Evolutionary conservation across 768 basidiomycete genomes (phyloP), one percentile per base, ranked within the genome.

Genomic region (Clavaria fumosa): DNA sequence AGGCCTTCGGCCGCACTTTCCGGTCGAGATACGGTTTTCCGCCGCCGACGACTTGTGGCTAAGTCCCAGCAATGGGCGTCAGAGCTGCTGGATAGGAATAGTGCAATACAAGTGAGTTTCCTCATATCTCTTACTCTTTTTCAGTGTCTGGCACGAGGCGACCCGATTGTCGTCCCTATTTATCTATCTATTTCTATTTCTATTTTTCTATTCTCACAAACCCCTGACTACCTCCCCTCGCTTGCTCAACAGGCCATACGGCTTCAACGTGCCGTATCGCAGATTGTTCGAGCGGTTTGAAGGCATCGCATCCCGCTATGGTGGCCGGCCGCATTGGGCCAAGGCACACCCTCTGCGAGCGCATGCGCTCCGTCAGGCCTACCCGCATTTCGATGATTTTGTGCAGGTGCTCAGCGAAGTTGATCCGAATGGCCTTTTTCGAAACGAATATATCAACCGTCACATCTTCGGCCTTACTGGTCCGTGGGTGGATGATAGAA

Each of bases 321-420:
- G 69, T 30, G 93, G 89, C 4, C 68, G 84, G 33, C 90, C 93
- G 6, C 93, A 97, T 61, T 97, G 93, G 93, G 93, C 90, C 0
- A 97, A 97, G 57, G 70, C 84, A 15, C 93, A 96, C 53, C 59
- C 60, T 17, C 66, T 91, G 24, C 62, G 66, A 31, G 81, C 82
- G 2, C 63, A 66, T 31, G 56, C 62, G 22, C 67, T 95, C 38
- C 69, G 71, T 36, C 51, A 48, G 38, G 57, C 82, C 7, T 97
- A 97, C 59, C 83, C 90, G 15, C 69, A 63, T 42, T 95, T 89
- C 56, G 70, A 75, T 46, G 75, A 79, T 47, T 96, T 86, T 58
- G 58, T 70, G 19, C 53, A 56, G 30, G 70, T 91, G 34, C 57
- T 90, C 31, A 54, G 72, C 30, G 52, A 62, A 5, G 75, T 80